Conservation (phyloP, 2,329 filamentous ascomycete species). For the Pestalotiopsis sp. region DNA sequence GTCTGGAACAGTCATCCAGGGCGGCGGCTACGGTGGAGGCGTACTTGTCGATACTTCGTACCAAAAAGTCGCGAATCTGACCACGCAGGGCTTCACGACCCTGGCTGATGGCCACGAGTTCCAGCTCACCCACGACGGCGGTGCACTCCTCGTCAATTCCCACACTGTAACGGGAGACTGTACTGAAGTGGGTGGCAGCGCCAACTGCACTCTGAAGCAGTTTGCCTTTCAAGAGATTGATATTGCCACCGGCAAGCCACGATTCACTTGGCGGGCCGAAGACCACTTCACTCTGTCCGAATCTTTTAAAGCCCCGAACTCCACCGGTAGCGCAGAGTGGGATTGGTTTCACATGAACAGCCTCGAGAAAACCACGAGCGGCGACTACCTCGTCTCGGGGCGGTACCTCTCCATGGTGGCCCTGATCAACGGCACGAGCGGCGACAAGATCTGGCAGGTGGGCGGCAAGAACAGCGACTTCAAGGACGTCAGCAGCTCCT, state of each 20-base stretch:
- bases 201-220: background rate
- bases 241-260: conserved; percentile 35
- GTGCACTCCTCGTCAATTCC: background rate
- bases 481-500: conserved; percentile 36
- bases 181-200: background rate
- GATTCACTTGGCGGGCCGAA: conserved; percentile 41
- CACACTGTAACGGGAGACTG: background rate
- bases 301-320: conserved; percentile 14
- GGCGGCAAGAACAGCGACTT: conserved; percentile 42
- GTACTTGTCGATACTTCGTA: background rate
- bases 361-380: conserved; percentile 35
- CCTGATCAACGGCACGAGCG: conserved; percentile 35
- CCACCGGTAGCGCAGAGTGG: conserved; percentile 22
- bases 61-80: background rate
- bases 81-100: background rate
- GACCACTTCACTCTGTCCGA: conserved; percentile 28
- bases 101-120: background rate
- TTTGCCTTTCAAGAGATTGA: conserved; percentile 41
- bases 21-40: background rate
- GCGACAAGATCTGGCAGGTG: conserved; percentile 39
- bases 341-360: conserved; percentile 45
- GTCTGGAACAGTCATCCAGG: background rate
- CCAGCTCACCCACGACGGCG: background rate
- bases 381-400: conserved; percentile 41
- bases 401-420: conserved; percentile 34